phyloP scores from a whole-genome alignment of 148 eudicot genomes.

The Bassia scoparia region DNA sequence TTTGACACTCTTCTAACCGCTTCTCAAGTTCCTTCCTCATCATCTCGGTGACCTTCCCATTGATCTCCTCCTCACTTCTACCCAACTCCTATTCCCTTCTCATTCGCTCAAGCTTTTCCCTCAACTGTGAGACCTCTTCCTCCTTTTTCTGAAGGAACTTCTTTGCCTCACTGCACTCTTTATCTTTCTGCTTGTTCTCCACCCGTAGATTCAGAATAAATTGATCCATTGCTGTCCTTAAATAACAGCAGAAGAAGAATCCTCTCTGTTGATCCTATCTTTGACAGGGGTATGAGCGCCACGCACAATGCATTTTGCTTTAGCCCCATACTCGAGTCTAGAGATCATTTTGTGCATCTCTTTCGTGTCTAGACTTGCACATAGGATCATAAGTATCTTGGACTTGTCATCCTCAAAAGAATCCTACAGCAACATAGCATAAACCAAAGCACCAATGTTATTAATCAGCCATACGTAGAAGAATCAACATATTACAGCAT shows the following conservation, averaged over 20 bases:
- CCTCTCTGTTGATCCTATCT: conserved; percentile 54
- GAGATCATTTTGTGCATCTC: conserved; percentile 89
- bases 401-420: conserved; percentile 97
- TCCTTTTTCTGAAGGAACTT: conserved; percentile 72
- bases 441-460: neutral
- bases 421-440: conserved; percentile 40
- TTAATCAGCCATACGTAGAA: neutral
- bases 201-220: conserved; percentile 76
- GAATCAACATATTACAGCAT: neutral
- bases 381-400: conserved; percentile 87
- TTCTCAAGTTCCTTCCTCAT: conserved; percentile 61
- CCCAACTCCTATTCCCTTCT: conserved; percentile 44
- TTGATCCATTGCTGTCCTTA: conserved; percentile 87
- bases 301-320: conserved; percentile 91
- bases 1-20: conserved; percentile 66
- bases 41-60: conserved; percentile 60
- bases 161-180: conserved; percentile 73
- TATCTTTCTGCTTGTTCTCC: conserved; percentile 78
- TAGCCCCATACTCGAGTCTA: conserved; percentile 94
- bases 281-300: conserved; percentile 77
- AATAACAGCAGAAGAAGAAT: conserved; percentile 63
- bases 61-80: conserved; percentile 72
- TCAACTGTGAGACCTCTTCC: conserved; percentile 63
- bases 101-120: conserved; percentile 53
- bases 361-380: conserved; percentile 92